Percentiles rank a stretch among this genome's conserved stretches.
Evolutionary conservation across 2,329 filamentous ascomycete species (phyloP).

Genomic region (Botryotinia convoluta): DNA sequence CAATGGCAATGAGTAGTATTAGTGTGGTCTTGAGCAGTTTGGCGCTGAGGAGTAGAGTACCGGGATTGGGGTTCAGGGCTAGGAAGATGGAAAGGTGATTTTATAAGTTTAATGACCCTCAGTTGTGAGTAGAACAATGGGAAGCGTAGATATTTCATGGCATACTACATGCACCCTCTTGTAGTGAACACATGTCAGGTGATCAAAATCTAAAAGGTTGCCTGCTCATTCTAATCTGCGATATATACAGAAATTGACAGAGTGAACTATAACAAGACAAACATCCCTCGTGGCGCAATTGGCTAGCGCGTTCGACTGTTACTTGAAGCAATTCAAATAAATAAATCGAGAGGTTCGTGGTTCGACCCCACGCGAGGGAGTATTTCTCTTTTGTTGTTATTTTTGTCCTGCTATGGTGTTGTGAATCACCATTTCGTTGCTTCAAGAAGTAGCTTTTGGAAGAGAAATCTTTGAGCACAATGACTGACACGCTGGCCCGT

Average conservation of each 20-base stretch:
- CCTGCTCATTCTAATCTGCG: no score
- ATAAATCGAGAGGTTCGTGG: constrained; percentile 17
- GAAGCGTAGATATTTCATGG: not conserved
- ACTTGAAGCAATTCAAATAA: not conserved
- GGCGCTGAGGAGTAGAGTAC: constrained; percentile 51
- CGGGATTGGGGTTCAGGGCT: constrained; percentile 39
- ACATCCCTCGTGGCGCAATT: constrained; percentile 21
- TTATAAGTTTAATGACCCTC: not conserved
- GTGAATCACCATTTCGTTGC: not conserved
- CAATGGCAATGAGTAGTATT: constrained; percentile 90
- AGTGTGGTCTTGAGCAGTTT: constrained; percentile 84
- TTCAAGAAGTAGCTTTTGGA: not conserved
- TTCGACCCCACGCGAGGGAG: constrained; percentile 13
- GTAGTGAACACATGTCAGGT: not conserved
- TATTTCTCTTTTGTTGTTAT: not conserved
- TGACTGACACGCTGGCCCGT: not conserved
- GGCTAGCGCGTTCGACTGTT: constrained; percentile 22
- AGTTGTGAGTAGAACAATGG: not conserved
- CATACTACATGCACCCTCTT: not conserved
- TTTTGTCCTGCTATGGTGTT: not conserved
- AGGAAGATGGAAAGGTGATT: not conserved
- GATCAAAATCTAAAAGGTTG: not conserved
- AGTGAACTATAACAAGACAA: fast-evolving
- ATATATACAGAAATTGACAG: fast-evolving
- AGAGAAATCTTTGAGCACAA: not conserved